Evolutionary conservation across 2,329 filamentous ascomycete genomes (phyloP), one percentile per base, ranked within the genome.

Genomic region (Fusarium gaditjirri): DNA sequence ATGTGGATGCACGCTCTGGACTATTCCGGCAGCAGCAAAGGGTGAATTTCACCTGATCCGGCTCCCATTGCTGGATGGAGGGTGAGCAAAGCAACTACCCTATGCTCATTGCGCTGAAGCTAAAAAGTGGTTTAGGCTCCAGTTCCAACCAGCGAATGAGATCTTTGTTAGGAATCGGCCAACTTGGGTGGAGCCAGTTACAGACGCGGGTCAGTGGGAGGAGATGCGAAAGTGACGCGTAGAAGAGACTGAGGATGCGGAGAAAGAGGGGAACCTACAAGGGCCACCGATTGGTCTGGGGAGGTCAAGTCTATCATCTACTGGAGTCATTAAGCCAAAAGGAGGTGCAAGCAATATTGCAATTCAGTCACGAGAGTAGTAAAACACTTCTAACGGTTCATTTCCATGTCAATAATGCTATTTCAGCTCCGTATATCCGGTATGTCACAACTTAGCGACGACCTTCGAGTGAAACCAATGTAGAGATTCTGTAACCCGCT

Each of bases 121-220:
- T 68, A 39, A 72, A 17, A 23, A 9, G 7, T 2, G 6, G 11
- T 46, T 55, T 42, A 73, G 74, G 13, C 55, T 72, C 33, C 52
- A 70, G 23, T 27, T 78, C 7, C 49, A 67, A 19, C 77, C 77
- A 8, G 49, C 53, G n/a, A 74, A 61, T 61, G 78, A 80, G 29
- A 75, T 80, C n/a, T 79, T 78, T 35, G 63, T 75, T 46, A 78
- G 68, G 25, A 73, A 76, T 53, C 60, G 76, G 21, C 78, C 78
- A 23, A 53, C 53, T 29, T 80, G 78, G 78, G 66, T 73, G 46
- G 54, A 17, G 6, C 50, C 72, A 6, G 46, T 73, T 7, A 69
- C 75, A 10, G 68, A 69, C 13, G 73, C 70, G 33, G 29, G 65
- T 23, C 79, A 79, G 42, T 78, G 75, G 72, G 70, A 79, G 21